Conservation (phyloP, 73 alveolate genomes). For the Blepharisma stoltei region DNA sequence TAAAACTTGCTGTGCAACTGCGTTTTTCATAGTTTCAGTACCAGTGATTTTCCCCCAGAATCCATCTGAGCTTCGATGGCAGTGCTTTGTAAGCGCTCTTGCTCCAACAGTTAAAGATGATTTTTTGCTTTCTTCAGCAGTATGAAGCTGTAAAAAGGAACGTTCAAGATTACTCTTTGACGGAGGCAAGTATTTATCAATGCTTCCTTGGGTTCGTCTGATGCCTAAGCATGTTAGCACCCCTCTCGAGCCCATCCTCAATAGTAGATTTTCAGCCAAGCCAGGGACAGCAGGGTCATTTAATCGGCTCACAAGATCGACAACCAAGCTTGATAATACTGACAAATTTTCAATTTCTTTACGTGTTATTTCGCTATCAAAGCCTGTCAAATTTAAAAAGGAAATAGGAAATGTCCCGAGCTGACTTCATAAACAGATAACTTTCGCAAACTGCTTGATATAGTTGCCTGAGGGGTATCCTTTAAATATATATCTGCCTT, state of each 20-base stretch:
- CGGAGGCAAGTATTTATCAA: conserved; percentile 18
- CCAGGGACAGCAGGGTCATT: background rate
- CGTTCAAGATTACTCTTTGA: conserved; percentile 36
- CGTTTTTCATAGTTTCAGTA: conserved; percentile 74
- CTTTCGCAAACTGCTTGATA: conserved; percentile 43
- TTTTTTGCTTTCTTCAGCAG: conserved; percentile 58
- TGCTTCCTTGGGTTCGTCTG: conserved; percentile 73
- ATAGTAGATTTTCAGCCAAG: conserved; percentile 33
- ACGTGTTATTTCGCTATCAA: conserved; percentile 44
- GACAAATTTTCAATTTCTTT: background rate
- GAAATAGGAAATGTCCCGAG: conserved; percentile 42
- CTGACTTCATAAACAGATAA: conserved; percentile 44
- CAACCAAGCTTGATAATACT: background rate
- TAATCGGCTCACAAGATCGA: background rate
- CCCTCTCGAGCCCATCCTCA: conserved; percentile 67
- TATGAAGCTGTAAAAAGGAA: conserved; percentile 43
- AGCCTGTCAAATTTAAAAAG: conserved; percentile 42
- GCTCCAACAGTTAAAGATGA: conserved; percentile 90
- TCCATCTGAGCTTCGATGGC: conserved; percentile 76
- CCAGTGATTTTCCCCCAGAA: conserved; percentile 89
- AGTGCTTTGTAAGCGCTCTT: conserved; percentile 84
- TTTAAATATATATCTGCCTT: background rate
- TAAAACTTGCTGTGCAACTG: conserved; percentile 59
- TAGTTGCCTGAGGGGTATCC: conserved; percentile 31
- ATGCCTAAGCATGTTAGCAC: conserved; percentile 73